Base-by-base conservation (phyloP, 2,329 filamentous ascomycete species). In the Arthroderma uncinatum region DNA sequence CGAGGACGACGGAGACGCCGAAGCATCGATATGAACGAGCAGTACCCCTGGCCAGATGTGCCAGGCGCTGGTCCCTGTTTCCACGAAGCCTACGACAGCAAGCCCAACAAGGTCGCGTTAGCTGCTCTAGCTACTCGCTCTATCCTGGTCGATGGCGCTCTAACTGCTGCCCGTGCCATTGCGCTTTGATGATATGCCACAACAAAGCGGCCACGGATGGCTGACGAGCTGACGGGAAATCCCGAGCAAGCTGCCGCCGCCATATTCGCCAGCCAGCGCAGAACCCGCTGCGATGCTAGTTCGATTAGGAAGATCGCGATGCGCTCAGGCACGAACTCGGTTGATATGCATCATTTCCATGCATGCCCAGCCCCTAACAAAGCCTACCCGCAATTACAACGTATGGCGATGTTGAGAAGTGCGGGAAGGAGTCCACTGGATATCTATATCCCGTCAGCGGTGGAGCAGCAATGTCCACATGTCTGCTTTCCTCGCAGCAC, bases 251-350 rank as follows among this genome's bases (percentile, higher is more conserved):
- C 19, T 19, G 47, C 47, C 47, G 47, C 28, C 47, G n/a, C 25
- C 25, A n/a, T n/a, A 2, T 10, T 33, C 25, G 28, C 8, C 25
- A 30, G 28, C 25, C 25, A n/a, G 28, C 23, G 47, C 47, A n/a
- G 14, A 33, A 21, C 12, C 23, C 2, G 6, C 23, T 6, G 23
- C 21, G 42, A 50, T 9, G 25, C 23, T 30, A 50, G 47, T 33
- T 50, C 28, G 14, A 30, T 33, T 14, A 19, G 21, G 25, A 30
- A 50, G 47, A 50, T 50, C 47, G 25, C 25, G 47, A 50, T 25
- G 47, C 47, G 47, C 47, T 50, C 47, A 50, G 47, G 47, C 47
- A 33, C 28, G 47, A 33, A 50, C 28, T 50, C 23, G 47, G 47
- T 50, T 50, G 47, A 50, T 50, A 50, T 50, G 23, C 47, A 33